These are phyloP conservation scores for Taphrina confusa DNA, from an alignment of 1,139 yeast genomes.

Conservation along the genomic window DNA sequence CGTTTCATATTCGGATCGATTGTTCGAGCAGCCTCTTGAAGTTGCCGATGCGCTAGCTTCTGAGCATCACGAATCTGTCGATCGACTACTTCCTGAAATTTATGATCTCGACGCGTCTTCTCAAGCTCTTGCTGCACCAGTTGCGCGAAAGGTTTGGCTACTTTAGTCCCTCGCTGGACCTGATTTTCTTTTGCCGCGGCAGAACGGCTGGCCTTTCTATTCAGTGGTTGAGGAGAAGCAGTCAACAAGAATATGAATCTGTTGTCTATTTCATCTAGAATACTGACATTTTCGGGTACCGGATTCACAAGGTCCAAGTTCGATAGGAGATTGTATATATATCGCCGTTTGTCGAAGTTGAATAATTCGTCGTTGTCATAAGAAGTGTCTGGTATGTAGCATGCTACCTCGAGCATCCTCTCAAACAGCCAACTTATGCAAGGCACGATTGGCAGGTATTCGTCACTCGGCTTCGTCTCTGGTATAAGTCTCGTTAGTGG, in stretches of 20 bases:
- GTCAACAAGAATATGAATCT: conserved; percentile 10
- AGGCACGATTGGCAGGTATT: conserved; percentile 55
- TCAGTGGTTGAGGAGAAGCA: conserved; percentile 19
- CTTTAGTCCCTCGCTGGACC: background rate
- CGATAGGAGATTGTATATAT: conserved; percentile 57
- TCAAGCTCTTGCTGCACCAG: conserved; percentile 55
- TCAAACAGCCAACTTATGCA: conserved; percentile 81
- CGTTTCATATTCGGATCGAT: conserved; percentile 40
- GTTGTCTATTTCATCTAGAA: background rate
- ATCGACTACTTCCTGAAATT: conserved; percentile 52
- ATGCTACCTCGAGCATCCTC: conserved; percentile 63
- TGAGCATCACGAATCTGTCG: conserved; percentile 43
- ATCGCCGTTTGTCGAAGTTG: conserved; percentile 69
- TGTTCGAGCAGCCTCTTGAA: conserved; percentile 36
- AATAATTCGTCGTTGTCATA: conserved; percentile 59
- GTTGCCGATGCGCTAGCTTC: conserved; percentile 17
- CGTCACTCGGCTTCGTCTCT: conserved; percentile 35
- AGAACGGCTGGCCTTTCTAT: conserved; percentile 40
- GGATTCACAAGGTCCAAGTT: conserved; percentile 46
- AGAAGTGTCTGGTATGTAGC: conserved; percentile 67
- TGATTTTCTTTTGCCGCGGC: conserved; percentile 23
- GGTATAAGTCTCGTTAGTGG: conserved; percentile 20
- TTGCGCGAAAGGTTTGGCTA: conserved; percentile 49
- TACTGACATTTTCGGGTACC: background rate
- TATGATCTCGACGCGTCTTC: conserved; percentile 55